Evolutionary conservation across 2,329 filamentous ascomycete genomes (phyloP).

Genomic region (Apiospora saccharicola): DNA sequence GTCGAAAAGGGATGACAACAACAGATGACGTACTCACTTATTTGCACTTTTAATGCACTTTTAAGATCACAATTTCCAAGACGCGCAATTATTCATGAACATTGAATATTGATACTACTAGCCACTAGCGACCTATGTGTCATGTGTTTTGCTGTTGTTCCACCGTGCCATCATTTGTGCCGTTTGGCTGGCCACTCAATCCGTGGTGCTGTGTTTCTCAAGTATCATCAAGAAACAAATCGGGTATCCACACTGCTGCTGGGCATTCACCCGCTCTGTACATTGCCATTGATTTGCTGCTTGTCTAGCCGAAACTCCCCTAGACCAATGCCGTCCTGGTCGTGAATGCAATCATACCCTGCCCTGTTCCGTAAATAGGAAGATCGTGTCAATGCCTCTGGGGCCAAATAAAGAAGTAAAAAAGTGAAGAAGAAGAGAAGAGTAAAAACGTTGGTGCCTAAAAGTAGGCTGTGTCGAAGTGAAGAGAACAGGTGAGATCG

Average conservation of each 20-base stretch:
- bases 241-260: conserved; percentile 25
- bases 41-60: neutral
- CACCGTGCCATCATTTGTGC: neutral
- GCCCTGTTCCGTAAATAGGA: conserved; percentile 30
- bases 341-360: conserved; percentile 29
- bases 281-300: conserved; percentile 22
- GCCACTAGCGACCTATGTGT: conserved; percentile 8
- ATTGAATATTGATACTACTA: conserved; percentile 20
- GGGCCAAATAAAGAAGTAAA: conserved; percentile 40
- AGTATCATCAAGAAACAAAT: conserved; percentile 23
- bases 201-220: conserved; percentile 15
- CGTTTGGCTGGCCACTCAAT: neutral
- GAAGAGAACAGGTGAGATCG: conserved; percentile 29
- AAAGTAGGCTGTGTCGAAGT: conserved; percentile 29
- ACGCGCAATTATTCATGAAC: neutral
- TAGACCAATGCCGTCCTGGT: conserved; percentile 26
- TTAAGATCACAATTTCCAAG: neutral
- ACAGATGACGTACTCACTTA: neutral
- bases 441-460: conserved; percentile 14
- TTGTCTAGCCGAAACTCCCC: conserved; percentile 27
- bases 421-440: conserved; percentile 32
- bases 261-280: conserved; percentile 19
- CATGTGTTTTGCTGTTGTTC: conserved; percentile 3
- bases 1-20: neutral
- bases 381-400: conserved; percentile 38